Conservation (phyloP, 495 filamentous ascomycete genomes). For the Tricharina praecox region DNA sequence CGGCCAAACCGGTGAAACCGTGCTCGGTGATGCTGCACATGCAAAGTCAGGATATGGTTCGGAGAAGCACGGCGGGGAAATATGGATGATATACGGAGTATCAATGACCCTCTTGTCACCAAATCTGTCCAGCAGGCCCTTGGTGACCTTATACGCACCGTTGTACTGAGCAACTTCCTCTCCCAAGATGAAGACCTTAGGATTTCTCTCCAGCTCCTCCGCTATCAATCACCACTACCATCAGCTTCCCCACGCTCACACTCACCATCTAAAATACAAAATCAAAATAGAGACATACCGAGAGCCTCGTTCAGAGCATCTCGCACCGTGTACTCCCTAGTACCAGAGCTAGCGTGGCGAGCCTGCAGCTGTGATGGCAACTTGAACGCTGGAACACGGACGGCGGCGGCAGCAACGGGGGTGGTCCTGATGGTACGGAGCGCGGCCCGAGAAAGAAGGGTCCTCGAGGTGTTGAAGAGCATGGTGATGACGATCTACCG, state of each 20-base stretch:
- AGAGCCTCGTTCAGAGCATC: slow-evolving; percentile 96
- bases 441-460: slow-evolving; percentile 14
- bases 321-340: slow-evolving; percentile 86
- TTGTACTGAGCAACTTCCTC: slow-evolving; percentile 99
- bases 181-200: slow-evolving; percentile 85
- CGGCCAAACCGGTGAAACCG: slow-evolving; percentile 80
- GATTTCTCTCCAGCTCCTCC: slow-evolving; percentile 86
- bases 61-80: too few species aligned
- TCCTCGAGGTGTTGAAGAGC: slow-evolving; percentile 4
- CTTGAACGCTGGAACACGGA: slow-evolving; percentile 28
- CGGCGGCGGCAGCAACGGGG: slow-evolving; percentile 22
- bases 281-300: slow-evolving; percentile 17
- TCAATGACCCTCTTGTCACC: slow-evolving; percentile 96
- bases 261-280: too few species aligned
- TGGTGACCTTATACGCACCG: slow-evolving; percentile 98
- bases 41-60: too few species aligned
- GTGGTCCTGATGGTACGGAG: slow-evolving; percentile 9
- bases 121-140: slow-evolving; percentile 89
- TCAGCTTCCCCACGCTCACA: too few species aligned
- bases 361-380: slow-evolving; percentile 35
- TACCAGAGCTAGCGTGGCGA: slow-evolving; percentile 31
- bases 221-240: slow-evolving; percentile 29
- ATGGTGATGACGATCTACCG: not conserved
- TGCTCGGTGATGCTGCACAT: slow-evolving; percentile 77
- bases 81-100: slow-evolving; percentile 43